Base-by-base conservation (phyloP, 179 eudicot species). In the Spergularia azorica region DNA sequence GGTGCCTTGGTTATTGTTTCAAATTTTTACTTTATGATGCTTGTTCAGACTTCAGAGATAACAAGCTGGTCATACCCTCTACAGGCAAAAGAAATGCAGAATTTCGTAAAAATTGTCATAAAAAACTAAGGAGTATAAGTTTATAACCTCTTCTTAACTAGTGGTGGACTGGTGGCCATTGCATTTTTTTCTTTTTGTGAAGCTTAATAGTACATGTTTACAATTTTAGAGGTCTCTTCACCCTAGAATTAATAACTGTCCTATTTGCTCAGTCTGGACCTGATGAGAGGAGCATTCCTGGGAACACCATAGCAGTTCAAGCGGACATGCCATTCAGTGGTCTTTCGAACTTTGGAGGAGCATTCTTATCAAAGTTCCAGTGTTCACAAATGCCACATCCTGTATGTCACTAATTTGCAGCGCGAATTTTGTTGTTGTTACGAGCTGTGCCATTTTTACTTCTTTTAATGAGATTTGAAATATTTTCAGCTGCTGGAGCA, bases 251-350 rank as follows among this genome's bases (percentile, higher is more conserved):
- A 67, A 67, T 50, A 51, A 16, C 41, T 56, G 62, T 57, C 14
- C 21, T 71, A 17, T 65, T 57, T 76, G 26, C 64, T 48, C 78
- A 93, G 98, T 86, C 93, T 79, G 98, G 98, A 71, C 93, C 97
- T 59, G 98, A 93, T 86, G 97, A 91, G 81, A 93, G 98, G 82
- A 95, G 93, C 82, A 86, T 95, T 76, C 98, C 98, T n/a, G 98
- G 97, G 67, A 95, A 95, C 83, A 95, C 97, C 21, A 81, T 95
- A 70, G 98, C 97, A 50, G 98, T 95, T 76, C 90, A 93, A 67
- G 96, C 97, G 3, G 94, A 93, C 50, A 86, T 95, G 95, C 97
- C 98, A 61, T 95, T 89, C 71, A 89, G 80, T 78, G 95, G 93
- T 72, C 89, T 95, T 66, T 79, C 91, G 54, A 88, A 86, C 75